These are phyloP conservation scores for Zelopaecilomyces penicillatus DNA, from an alignment of 2,329 filamentous ascomycete species.

Conservation along the genomic window DNA sequence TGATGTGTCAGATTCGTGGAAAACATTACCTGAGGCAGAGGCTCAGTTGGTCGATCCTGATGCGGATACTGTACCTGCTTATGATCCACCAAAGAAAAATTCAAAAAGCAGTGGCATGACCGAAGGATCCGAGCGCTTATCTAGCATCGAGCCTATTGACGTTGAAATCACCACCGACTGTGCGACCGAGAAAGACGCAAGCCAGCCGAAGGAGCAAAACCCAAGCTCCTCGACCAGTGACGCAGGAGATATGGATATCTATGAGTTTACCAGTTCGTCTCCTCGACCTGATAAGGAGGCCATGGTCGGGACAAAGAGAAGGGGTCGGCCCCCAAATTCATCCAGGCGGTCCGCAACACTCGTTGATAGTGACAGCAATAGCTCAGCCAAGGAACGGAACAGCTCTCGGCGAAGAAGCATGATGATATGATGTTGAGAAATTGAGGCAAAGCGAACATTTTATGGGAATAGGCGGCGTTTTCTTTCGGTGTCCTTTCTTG, in stretches of 20 bases:
- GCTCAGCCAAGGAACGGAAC: conserved; percentile 19
- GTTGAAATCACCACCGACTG: conserved; percentile 8
- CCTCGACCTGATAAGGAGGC: conserved; percentile 28
- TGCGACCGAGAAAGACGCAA: conserved; percentile 4
- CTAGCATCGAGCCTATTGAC: conserved; percentile 17
- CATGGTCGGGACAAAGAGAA: conserved; percentile 15
- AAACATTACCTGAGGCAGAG: conserved; percentile 13
- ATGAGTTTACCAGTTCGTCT: conserved; percentile 46
- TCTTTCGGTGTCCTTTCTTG: conserved; percentile 16
- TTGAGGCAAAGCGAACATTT: conserved; percentile 13
- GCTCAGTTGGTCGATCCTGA: conserved; percentile 8
- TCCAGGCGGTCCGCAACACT: conserved; percentile 33
- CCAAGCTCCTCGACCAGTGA: conserved; percentile 14
- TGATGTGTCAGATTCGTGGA: conserved; percentile 22
- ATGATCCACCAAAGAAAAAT: conserved; percentile 35
- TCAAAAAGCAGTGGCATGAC: conserved; percentile 24
- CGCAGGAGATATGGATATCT: conserved; percentile 36
- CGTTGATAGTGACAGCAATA: conserved; percentile 26
- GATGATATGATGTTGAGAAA: conserved; percentile 42
- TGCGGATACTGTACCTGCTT: conserved; percentile 22
- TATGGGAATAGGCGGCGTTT: conserved; percentile 18
- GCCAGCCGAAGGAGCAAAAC: conserved; percentile 9
- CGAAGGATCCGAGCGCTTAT: conserved; percentile 33
- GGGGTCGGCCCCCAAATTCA: conserved; percentile 24
- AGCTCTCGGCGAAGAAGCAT: conserved; percentile 46